phyloP scores from a whole-genome alignment of 1,284 basidiomycete species.

The Hemileia vastatrix region DNA sequence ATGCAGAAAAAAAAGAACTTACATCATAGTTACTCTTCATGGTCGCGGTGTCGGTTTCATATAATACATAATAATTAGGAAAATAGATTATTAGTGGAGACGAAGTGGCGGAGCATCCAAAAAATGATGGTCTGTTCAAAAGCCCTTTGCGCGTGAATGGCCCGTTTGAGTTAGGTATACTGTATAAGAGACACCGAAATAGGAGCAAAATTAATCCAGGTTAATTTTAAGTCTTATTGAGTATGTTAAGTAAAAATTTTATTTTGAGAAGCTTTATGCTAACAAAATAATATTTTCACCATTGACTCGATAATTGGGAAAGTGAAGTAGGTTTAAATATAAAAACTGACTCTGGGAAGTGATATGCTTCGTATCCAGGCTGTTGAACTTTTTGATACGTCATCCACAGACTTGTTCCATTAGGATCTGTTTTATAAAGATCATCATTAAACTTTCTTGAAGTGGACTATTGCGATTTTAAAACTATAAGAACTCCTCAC shows the following conservation, averaged over 20 bases:
- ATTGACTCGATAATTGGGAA: too few species aligned
- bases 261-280: too few species aligned
- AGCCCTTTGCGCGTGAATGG: constrained; percentile 4
- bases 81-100: constrained; percentile 12
- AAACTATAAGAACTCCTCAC: neutral
- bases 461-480: neutral
- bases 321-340: too few species aligned
- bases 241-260: too few species aligned
- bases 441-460: neutral
- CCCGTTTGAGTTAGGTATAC: constrained; percentile 6
- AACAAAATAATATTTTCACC: too few species aligned
- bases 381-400: constrained; percentile 8
- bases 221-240: too few species aligned
- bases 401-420: constrained; percentile 10
- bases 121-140: constrained; percentile 10
- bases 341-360: constrained; percentile 16
- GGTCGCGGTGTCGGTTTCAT: constrained; percentile 9
- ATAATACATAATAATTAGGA: constrained; percentile 15
- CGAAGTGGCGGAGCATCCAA: constrained; percentile 3
- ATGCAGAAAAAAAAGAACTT: neutral
- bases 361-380: constrained; percentile 2
- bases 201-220: too few species aligned
- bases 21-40: constrained; percentile 10
- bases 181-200: too few species aligned
- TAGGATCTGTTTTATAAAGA: too few species aligned